A percentile compares a stretch with the other conserved stretches of the same genome.
Evolutionary conservation across 1,284 basidiomycete genomes (phyloP).

Genomic region (Trametes versicolor): DNA sequence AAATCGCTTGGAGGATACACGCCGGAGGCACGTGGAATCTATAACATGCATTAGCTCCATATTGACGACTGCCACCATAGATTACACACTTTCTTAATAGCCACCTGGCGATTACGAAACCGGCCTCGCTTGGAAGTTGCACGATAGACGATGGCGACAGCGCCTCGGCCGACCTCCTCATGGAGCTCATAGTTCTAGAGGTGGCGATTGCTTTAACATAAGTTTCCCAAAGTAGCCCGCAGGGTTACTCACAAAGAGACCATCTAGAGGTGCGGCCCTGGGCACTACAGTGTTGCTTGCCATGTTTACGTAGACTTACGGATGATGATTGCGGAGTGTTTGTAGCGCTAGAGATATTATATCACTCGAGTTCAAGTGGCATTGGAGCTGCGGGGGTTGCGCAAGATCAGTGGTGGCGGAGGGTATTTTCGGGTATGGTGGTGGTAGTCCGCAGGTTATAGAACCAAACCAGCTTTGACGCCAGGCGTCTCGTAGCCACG

Average conservation of each 20-base stretch:
- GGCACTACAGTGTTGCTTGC: background rate
- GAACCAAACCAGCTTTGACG: background rate
- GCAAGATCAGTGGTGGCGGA: background rate
- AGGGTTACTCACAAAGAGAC: background rate
- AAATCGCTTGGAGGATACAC: conserved; percentile 5
- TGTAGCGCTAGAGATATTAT: background rate
- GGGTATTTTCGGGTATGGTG: background rate
- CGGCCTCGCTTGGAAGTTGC: conserved; percentile 6
- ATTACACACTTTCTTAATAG: conserved; percentile 1
- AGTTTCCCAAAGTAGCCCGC: too few species aligned
- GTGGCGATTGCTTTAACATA: too few species aligned
- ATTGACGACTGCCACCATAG: background rate
- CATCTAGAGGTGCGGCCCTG: background rate
- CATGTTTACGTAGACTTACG: background rate
- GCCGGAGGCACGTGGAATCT: conserved; percentile 17
- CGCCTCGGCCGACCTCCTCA: conserved; percentile 2
- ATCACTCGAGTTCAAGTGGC: background rate
- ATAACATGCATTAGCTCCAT: background rate
- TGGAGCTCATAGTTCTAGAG: conserved; percentile 9
- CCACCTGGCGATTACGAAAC: conserved; percentile 7
- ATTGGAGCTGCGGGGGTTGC: background rate
- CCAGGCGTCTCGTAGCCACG: conserved; percentile 12
- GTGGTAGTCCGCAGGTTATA: background rate
- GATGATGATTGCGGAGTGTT: too few species aligned
- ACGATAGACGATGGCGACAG: conserved; percentile 4